phyloP scores from a whole-genome alignment of 805 yeast species.

The Suhomyces vadensis region DNA sequence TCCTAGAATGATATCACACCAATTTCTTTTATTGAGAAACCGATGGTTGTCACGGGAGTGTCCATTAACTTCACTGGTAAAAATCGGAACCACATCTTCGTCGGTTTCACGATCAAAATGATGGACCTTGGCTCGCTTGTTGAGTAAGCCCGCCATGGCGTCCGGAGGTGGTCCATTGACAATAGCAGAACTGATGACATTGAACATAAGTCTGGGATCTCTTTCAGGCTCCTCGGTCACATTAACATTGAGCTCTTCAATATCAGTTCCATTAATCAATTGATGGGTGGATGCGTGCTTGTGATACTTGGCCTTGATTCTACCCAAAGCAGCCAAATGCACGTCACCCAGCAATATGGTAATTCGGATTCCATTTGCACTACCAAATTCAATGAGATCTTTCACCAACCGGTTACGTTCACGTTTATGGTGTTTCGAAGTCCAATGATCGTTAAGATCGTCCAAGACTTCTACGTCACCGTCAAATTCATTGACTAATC shows the following conservation, averaged over 20 bases:
- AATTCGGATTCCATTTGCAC: constrained; percentile 63
- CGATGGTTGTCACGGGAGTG: constrained; percentile 45
- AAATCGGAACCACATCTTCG: constrained; percentile 81
- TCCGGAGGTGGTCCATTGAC: constrained; percentile 92
- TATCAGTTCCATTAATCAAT: constrained; percentile 23
- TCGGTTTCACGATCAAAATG: constrained; percentile 63
- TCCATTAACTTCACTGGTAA: constrained; percentile 60
- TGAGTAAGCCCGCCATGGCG: constrained; percentile 73
- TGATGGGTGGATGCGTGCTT: constrained; percentile 34
- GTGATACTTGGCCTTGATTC: constrained; percentile 61
- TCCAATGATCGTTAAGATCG: constrained; percentile 96
- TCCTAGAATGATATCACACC: constrained; percentile 66
- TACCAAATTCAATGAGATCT: constrained; percentile 65
- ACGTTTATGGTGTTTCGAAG: constrained; percentile 78
- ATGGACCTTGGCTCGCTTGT: constrained; percentile 68
- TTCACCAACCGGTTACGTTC: constrained; percentile 76
- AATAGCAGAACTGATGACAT: constrained; percentile 87
- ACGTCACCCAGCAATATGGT: constrained; percentile 93
- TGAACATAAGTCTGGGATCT: constrained; percentile 77
- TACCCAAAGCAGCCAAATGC: constrained; percentile 81
- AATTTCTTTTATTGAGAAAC: constrained; percentile 68
- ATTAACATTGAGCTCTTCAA: constrained; percentile 39
- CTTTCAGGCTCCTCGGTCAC: constrained; percentile 53
- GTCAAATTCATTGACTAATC: constrained; percentile 87
- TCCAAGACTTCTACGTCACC: constrained; percentile 90